Evolutionary conservation across 768 basidiomycete species (phyloP), one percentile per base, ranked within the genome.

Genomic region (Coprinopsis strossmayeri): DNA sequence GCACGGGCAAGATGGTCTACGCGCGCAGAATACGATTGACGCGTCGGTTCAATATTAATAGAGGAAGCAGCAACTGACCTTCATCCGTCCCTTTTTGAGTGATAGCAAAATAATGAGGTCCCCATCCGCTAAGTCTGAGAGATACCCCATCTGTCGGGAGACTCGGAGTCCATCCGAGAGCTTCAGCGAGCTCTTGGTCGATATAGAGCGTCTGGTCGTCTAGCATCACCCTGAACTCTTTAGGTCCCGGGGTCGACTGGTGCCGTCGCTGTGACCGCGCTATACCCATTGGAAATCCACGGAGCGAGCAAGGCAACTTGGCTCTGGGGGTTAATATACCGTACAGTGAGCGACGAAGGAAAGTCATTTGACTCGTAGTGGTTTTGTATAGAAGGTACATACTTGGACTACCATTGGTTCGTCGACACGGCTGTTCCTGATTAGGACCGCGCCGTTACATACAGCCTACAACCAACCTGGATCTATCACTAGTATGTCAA

Each of bases 51-150:
- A 26, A 18, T 15, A 40, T 27, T 15, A 11, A 24, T n/a, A 23
- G 18, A 25, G 5, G 43, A 24, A 27, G 26, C 26, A 32, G 20
- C 1, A 3, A 41, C 50, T 30, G 26, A 48, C 54, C 51, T 43
- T 51, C 51, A 20, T 55, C 54, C 21, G 54, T 55, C 2, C 54
- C 54, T 45, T 55, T 53, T 43, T 45, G 54, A 28, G 51, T 55
- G 26, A 55, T 55, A 1, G 54, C 54, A 41, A 55, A 55, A 24
- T 55, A 55, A 48, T 53, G 46, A 3, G 51, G 54, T 3, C 48
- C 42, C 54, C 54, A 55, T 15, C 54, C 52, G 12, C 46, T 49
- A 13, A 55, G 45, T 10, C 54, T 46, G 2, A 55, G 41, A 12
- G 54, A 35, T 1, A 55, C 45, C 1, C 54, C 54, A 7, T 55